Evolutionary conservation across 208 protist species (phyloP).

Genomic region (Leishmania aethiopica): DNA sequence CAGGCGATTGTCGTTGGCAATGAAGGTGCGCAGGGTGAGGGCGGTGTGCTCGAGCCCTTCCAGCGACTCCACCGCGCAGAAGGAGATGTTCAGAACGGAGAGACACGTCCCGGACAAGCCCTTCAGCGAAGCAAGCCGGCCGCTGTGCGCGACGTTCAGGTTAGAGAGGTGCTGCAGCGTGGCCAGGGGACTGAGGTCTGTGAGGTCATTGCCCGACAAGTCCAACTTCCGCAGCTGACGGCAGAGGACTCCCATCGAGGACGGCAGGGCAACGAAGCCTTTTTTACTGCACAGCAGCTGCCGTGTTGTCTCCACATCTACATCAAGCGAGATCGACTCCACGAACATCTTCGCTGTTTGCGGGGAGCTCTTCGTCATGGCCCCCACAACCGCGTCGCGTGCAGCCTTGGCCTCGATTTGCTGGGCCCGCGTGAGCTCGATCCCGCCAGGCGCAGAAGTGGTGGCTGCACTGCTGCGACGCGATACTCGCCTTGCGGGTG

Average conservation of each 20-base stretch:
- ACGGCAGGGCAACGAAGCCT: conserved; percentile 46
- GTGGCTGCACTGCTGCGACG: conserved; percentile 1
- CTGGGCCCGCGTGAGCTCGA: conserved; percentile 19
- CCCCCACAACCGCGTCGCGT: conserved; percentile 14
- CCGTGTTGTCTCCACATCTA: conserved; percentile 66
- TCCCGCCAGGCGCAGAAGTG: neutral
- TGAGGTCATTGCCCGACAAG: conserved; percentile 63
- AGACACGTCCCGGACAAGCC: conserved; percentile 45
- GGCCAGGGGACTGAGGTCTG: conserved; percentile 47
- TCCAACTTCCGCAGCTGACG: conserved; percentile 69
- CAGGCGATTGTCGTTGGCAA: conserved; percentile 87
- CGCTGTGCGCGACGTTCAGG: conserved; percentile 66
- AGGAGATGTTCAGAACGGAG: conserved; percentile 64
- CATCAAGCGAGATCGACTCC: conserved; percentile 74
- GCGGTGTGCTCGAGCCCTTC: conserved; percentile 62
- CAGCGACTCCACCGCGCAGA: conserved; percentile 67
- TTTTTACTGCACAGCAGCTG: conserved; percentile 57
- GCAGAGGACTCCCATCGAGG: conserved; percentile 55
- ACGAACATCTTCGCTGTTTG: conserved; percentile 41
- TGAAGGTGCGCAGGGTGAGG: conserved; percentile 63
- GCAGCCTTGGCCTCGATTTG: conserved; percentile 31
- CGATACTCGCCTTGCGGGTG: neutral
- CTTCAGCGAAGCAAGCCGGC: conserved; percentile 44
- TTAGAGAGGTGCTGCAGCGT: conserved; percentile 62
- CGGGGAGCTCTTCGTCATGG: conserved; percentile 8